Percentiles rank a stretch among this genome's conserved stretches.
Conservation (phyloP, 2,329 filamentous ascomycete genomes). For the Trichoderma sp. region DNA sequence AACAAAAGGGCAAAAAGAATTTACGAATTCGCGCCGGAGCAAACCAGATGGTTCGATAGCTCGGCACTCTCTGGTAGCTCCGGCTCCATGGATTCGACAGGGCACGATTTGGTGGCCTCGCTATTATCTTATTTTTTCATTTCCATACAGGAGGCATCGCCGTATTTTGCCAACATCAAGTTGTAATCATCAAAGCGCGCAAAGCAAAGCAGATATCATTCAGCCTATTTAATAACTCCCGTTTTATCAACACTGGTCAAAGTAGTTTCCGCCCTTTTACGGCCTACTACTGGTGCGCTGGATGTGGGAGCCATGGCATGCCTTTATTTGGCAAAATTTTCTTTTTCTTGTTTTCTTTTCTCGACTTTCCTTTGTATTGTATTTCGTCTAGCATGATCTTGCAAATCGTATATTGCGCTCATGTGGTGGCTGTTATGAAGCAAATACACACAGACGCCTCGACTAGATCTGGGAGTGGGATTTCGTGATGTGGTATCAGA, state of each 20-base stretch:
- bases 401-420: constrained; percentile 20
- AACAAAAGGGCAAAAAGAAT: background rate
- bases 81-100: background rate
- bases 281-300: background rate
- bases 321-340: constrained; percentile 13
- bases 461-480: constrained; percentile 19
- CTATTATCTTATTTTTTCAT: constrained; percentile 2
- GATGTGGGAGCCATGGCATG: constrained; percentile 15
- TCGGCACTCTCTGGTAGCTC: background rate
- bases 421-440: constrained; percentile 20
- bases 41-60: background rate
- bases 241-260: background rate
- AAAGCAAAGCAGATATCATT: constrained; percentile 20
- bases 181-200: constrained; percentile 22
- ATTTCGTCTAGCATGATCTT: constrained; percentile 22
- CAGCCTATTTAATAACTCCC: constrained; percentile 16
- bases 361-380: constrained; percentile 18
- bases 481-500: constrained; percentile 18
- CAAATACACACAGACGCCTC: constrained; percentile 11
- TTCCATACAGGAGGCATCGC: constrained; percentile 5
- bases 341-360: constrained; percentile 15
- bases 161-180: constrained; percentile 13
- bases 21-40: background rate
- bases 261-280: background rate
- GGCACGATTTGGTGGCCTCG: background rate